phyloP scores from a whole-genome alignment of 176 grass and related monocot genomes.

The Hsuehochloa calcarea region DNA sequence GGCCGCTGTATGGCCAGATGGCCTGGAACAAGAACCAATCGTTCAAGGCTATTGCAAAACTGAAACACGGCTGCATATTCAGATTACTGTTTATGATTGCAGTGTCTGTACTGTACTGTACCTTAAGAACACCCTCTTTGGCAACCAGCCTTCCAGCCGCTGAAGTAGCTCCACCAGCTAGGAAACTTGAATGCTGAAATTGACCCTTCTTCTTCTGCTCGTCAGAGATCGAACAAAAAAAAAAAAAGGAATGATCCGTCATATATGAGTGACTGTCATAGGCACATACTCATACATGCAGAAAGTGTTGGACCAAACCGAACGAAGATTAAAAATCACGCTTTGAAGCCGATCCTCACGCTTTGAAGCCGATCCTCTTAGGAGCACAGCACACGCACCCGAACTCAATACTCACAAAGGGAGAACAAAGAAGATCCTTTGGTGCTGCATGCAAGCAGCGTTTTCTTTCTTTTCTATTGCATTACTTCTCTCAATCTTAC shows the following conservation, averaged over 20 bases:
- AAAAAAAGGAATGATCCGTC: neutral
- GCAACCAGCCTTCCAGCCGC: slow-evolving; percentile 68
- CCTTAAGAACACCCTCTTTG: slow-evolving; percentile 55
- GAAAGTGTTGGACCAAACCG: no score
- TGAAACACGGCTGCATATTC: neutral
- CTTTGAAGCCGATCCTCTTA: no score
- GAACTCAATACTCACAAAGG: no score
- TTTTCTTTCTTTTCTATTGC: no score
- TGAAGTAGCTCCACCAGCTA: slow-evolving; percentile 59
- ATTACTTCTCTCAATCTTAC: no score
- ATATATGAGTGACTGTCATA: no score
- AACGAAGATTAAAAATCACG: no score
- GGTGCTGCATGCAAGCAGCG: no score
- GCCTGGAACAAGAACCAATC: slow-evolving; percentile 31
- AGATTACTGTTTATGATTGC: neutral
- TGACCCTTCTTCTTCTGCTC: slow-evolving; percentile 70
- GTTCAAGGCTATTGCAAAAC: neutral
- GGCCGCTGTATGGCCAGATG: slow-evolving; percentile 82
- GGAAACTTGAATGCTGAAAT: slow-evolving; percentile 82
- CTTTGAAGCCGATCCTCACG: no score
- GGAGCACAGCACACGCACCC: no score
- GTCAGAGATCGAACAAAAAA: neutral
- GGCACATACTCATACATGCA: no score
- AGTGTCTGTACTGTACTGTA: slow-evolving; percentile 38
- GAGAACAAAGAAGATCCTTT: no score